Conservation (phyloP, 192 early-diverging fungal species). For the Podila horticola region DNA sequence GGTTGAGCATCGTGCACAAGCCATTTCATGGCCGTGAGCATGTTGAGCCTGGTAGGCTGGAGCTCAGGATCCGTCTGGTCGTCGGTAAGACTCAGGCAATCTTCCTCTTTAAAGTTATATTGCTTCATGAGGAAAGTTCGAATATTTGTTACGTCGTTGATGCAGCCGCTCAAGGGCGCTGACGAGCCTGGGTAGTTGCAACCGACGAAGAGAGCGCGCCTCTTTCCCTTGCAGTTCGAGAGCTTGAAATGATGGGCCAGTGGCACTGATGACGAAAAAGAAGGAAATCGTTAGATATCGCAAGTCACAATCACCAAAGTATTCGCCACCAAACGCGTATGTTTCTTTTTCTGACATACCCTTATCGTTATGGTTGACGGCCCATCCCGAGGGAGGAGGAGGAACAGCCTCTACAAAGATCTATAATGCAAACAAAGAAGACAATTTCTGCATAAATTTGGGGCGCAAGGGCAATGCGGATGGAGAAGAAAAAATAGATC, state of each 20-base stretch:
- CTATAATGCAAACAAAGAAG: too few species aligned
- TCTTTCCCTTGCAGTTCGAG: constrained; percentile 73
- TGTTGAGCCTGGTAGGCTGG: constrained; percentile 77
- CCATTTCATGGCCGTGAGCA: constrained; percentile 80
- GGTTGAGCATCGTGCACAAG: constrained; percentile 75
- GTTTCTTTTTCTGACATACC: constrained; percentile 22
- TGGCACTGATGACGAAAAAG: background rate
- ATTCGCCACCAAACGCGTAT: too few species aligned
- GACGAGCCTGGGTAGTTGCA: constrained; percentile 87
- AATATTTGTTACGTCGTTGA: constrained; percentile 85
- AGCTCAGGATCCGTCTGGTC: constrained; percentile 70
- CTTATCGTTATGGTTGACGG: constrained; percentile 23
- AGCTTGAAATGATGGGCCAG: constrained; percentile 40
- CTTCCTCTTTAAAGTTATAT: constrained; percentile 72
- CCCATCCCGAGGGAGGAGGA: constrained; percentile 32
- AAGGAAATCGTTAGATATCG: too few species aligned
- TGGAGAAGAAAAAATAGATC: background rate
- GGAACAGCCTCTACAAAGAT: constrained; percentile 7
- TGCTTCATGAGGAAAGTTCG: constrained; percentile 70
- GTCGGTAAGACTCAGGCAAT: constrained; percentile 84
- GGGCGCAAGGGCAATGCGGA: too few species aligned
- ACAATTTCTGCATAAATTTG: too few species aligned
- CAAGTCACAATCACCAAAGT: too few species aligned
- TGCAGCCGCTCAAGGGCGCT: constrained; percentile 74
- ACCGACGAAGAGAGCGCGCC: constrained; percentile 90